Base-by-base conservation (phyloP, 441 rosid species). In the Arabidopsis hybrid region DNA sequence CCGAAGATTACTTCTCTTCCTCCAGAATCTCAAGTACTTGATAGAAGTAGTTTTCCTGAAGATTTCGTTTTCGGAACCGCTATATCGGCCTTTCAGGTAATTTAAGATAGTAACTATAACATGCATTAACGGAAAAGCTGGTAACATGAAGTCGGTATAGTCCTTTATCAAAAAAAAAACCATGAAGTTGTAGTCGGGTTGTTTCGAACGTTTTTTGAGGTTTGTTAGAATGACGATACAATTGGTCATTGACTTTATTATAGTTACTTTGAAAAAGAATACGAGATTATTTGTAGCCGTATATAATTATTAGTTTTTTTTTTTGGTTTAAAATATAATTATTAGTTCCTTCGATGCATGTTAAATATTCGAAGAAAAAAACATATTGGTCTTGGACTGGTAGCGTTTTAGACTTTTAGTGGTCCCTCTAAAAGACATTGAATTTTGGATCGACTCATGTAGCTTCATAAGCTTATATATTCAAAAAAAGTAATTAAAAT, bases 11-110 rank as follows among this genome's bases (percentile, higher is more conserved):
- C 31, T 63, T 62, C 18, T 29, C 10, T 26, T 55, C 32, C 45
- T 53, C 51, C 1, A 12, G 59, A 75, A 45, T 9, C 46, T 56
- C 63, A 35, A 60, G 21, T 29, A 51, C 57, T 68, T 50, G 67
- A 63, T 38, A 42, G 81, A 43, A 50, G 61, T 52, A 72, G 40
- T 65, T 73, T 63, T 64, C 81, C 78, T 3, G 59, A 53, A 46
- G 70, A 69, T 55, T 75, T 75, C 52, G 8, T 75, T 45, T 75
- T 74, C 34, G 78, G 78, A 74, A 60, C 68, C 2, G 62, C 78
- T 42, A 38, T 43, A 4, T 74, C 78, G 1, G 73, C 78, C 8
- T 67, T 74, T 74, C 68, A 74, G 68, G 73, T 74, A 59, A 50
- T 42, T 11, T 56, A 7, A 45, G 36, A 46, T 46, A 2, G 8